Evolutionary conservation across 176 grass and related monocot species (phyloP).

Genomic region (Aegilops longissima): DNA sequence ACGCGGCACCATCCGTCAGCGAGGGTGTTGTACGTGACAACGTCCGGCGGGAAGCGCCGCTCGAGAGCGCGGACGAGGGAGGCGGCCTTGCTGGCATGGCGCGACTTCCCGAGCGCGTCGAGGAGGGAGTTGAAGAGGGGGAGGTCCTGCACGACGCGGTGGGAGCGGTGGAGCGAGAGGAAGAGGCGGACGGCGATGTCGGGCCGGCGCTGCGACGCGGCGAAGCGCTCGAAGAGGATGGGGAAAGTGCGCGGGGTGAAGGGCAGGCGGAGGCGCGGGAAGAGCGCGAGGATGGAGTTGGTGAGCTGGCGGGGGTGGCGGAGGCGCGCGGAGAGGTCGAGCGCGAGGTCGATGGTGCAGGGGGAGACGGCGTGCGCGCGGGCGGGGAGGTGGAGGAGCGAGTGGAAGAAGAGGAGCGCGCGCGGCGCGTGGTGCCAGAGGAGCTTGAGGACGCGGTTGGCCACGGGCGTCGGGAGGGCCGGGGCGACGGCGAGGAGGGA

Average conservation of each 20-base stretch:
- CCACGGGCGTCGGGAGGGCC: constrained; percentile 28
- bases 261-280: constrained; percentile 46
- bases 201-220: constrained; percentile 60
- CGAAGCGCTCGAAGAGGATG: constrained; percentile 68
- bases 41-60: constrained; percentile 61
- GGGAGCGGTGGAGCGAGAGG: constrained; percentile 69
- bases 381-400: constrained; percentile 65
- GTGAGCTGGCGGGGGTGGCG: constrained; percentile 49
- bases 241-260: constrained; percentile 77
- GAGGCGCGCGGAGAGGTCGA: constrained; percentile 73
- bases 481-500: constrained; percentile 42
- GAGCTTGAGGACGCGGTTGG: constrained; percentile 68
- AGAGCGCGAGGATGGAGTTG: constrained; percentile 63
- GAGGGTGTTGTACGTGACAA: constrained; percentile 76
- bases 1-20: constrained; percentile 85
- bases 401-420: constrained; percentile 91
- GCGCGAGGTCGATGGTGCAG: constrained; percentile 71
- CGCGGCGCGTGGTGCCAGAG: constrained; percentile 71
- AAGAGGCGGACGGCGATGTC: constrained; percentile 79
- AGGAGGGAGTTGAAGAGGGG: constrained; percentile 78
- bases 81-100: constrained; percentile 64
- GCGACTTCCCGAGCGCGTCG: constrained; percentile 72
- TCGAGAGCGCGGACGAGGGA: constrained; percentile 68
- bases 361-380: constrained; percentile 41
- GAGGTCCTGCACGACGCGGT: constrained; percentile 59